Evolutionary conservation across 768 basidiomycete species (phyloP).

Genomic region (Calvatia gigantea): DNA sequence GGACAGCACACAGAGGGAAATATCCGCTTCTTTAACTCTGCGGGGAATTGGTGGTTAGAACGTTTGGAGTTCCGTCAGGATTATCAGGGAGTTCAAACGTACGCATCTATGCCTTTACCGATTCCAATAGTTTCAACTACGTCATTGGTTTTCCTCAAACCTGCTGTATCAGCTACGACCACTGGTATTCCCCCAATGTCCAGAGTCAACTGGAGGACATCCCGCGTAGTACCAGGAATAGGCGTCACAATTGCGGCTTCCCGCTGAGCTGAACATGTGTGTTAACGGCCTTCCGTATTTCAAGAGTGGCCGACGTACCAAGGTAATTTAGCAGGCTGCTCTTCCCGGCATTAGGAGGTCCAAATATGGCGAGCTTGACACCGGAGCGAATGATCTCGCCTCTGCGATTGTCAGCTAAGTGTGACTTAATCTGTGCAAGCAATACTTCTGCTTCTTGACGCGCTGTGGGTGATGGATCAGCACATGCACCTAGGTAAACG

Average conservation of each 20-base stretch:
- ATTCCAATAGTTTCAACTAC: conserved; percentile 81
- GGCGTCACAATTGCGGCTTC: conserved; percentile 90
- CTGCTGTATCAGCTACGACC: conserved; percentile 82
- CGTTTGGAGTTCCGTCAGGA: background rate
- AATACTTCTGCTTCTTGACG: conserved; percentile 46
- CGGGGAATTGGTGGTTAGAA: background rate
- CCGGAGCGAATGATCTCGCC: conserved; percentile 86
- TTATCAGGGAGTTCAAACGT: conserved; percentile 22
- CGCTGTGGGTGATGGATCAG: conserved; percentile 38
- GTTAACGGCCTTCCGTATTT: background rate
- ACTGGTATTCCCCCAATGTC: conserved; percentile 88
- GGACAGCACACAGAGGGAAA: conserved; percentile 80
- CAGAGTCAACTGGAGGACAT: conserved; percentile 79
- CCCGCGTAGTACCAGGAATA: conserved; percentile 86
- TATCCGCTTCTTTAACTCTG: conserved; percentile 65
- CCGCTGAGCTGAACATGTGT: conserved; percentile 55
- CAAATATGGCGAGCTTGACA: conserved; percentile 82
- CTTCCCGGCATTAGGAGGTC: conserved; percentile 94
- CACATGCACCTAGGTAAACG: background rate
- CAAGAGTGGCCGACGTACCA: conserved; percentile 38
- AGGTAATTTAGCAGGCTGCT: conserved; percentile 85
- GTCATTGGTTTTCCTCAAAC: conserved; percentile 66
- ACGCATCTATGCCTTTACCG: conserved; percentile 68
- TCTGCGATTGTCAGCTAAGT: conserved; percentile 67
- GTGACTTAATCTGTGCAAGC: conserved; percentile 44